Evolutionary conservation across 2,329 filamentous ascomycete genomes (phyloP), one percentile per base, ranked within the genome.

Genomic region (Penicillium sp.): DNA sequence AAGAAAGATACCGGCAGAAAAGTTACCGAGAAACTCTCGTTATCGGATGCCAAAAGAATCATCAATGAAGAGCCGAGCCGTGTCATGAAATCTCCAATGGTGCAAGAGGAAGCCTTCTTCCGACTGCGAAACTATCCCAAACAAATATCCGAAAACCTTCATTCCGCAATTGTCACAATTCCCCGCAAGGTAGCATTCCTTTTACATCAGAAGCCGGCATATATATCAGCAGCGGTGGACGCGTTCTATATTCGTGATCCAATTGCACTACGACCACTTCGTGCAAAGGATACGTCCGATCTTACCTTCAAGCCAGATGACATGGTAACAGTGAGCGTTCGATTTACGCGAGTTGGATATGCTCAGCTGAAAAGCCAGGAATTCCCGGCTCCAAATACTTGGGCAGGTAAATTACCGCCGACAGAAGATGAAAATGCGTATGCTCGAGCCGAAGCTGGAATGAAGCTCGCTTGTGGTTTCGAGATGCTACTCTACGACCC

Each of bases 231-330:
- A 0, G 92, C 91, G 1, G 84, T 93, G 2, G 95, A 99, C 72
- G 87, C 89, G 1, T 97, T 99, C 73, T 97, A 97, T 71, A 82
- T 96, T 13, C 87, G 94, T 57, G 92, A 97, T 66, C 88, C 91
- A 0, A 81, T 91, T 53, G 82, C 88, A 0, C 74, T 97, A 39
- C 88, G 87, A 51, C 84, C 87, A 1, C 77, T 96, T 3, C 77
- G 87, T 51, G 81, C 81, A 2, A 77, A 81, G 49, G 79, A 82
- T 29, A 72, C 83, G 0, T 75, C 72, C 0, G 72, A 76, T 0
- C 78, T 92, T 2, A 68, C 73, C 2, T 96, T 99, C 64, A 82
- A 86, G 3, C 92, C 92, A 0, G 75, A 82, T 42, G 93, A 97
- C 68, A 83, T 96, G 34, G 88, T 97, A 9, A 87, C 85, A 0